These are phyloP conservation scores for Penicillium malachiteum DNA, from an alignment of 495 filamentous ascomycete genomes.

Conservation along the genomic window DNA sequence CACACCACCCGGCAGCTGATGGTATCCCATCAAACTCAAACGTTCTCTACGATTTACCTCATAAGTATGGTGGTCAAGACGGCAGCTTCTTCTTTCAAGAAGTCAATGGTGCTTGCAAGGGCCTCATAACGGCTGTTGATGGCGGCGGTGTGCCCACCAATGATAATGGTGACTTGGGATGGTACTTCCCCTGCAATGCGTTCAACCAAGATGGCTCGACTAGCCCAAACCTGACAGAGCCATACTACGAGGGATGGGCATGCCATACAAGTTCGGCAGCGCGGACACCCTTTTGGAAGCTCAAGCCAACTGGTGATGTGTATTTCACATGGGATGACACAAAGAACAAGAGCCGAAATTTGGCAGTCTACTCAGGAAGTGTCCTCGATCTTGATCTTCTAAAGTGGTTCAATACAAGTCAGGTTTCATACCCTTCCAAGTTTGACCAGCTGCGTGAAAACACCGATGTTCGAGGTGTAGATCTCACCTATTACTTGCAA, in stretches of 20 bases:
- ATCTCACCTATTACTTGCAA: constrained; percentile 87
- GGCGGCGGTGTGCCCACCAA: constrained; percentile 80
- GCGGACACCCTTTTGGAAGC: constrained; percentile 70
- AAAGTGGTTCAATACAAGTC: constrained; percentile 80
- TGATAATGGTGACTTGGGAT: constrained; percentile 70
- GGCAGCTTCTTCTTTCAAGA: constrained; percentile 98
- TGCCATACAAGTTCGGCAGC: constrained; percentile 76
- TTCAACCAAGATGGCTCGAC: constrained; percentile 94
- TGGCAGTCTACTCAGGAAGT: constrained; percentile 89
- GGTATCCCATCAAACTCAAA: constrained; percentile 72
- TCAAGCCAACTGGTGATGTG: constrained; percentile 65
- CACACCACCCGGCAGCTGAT: constrained; percentile 70
- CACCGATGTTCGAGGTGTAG: constrained; percentile 73
- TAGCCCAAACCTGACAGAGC: constrained; percentile 67
- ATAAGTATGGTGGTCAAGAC: constrained; percentile 81
- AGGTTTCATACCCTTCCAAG: constrained; percentile 74
- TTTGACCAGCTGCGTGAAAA: constrained; percentile 84
- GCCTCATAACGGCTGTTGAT: constrained; percentile 68
- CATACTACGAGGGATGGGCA: constrained; percentile 78
- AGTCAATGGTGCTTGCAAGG: constrained; percentile 97
- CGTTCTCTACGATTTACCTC: constrained; percentile 79
- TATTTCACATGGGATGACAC: constrained; percentile 97
- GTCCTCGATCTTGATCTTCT: constrained; percentile 93
- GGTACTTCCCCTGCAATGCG: constrained; percentile 93
- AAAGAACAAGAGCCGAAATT: constrained; percentile 81